phyloP scores from a whole-genome alignment of 805 yeast genomes.

The Barnettozyma populi region DNA sequence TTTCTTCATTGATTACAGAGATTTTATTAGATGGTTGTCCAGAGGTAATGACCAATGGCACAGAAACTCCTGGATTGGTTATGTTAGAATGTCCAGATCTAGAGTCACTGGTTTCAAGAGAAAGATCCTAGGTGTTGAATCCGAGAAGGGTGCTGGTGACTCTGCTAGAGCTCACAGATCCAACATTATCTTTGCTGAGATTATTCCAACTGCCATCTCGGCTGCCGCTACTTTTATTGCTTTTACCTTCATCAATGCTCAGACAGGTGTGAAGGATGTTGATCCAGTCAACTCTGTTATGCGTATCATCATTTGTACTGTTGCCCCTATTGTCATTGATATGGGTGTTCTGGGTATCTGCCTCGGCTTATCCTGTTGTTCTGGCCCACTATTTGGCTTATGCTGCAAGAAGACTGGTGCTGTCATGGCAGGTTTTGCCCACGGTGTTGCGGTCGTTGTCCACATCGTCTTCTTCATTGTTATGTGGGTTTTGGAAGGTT shows the following conservation, averaged over 20 bases:
- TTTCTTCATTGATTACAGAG: slow-evolving; percentile 94
- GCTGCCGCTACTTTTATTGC: slow-evolving; percentile 79
- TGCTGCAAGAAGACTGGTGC: slow-evolving; percentile 98
- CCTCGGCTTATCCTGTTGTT: slow-evolving; percentile 87
- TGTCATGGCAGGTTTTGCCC: slow-evolving; percentile 91
- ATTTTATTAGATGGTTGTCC: slow-evolving; percentile 84
- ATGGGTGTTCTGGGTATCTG: slow-evolving; percentile 78
- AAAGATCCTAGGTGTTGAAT: slow-evolving; percentile 66
- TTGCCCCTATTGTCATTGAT: slow-evolving; percentile 89
- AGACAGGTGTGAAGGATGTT: slow-evolving; percentile 64
- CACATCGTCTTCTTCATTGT: slow-evolving; percentile 87
- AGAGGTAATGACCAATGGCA: slow-evolving; percentile 89
- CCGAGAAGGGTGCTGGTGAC: slow-evolving; percentile 82
- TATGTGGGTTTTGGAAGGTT: slow-evolving; percentile 96
- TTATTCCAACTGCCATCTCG: slow-evolving; percentile 64
- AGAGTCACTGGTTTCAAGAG: slow-evolving; percentile 80
- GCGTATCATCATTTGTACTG: slow-evolving; percentile 71
- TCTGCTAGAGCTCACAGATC: slow-evolving; percentile 78
- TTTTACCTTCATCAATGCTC: slow-evolving; percentile 77
- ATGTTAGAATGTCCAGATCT: slow-evolving; percentile 75
- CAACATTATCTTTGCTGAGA: slow-evolving; percentile 64
- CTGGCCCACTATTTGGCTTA: slow-evolving; percentile 91
- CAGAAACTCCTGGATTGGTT: slow-evolving; percentile 86
- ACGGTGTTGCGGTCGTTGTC: slow-evolving; percentile 86
- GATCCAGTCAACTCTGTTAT: slow-evolving; percentile 60